These are phyloP conservation scores for Geotrichum carabidarum DNA, from an alignment of 1,139 yeast species.

Conservation along the genomic window DNA sequence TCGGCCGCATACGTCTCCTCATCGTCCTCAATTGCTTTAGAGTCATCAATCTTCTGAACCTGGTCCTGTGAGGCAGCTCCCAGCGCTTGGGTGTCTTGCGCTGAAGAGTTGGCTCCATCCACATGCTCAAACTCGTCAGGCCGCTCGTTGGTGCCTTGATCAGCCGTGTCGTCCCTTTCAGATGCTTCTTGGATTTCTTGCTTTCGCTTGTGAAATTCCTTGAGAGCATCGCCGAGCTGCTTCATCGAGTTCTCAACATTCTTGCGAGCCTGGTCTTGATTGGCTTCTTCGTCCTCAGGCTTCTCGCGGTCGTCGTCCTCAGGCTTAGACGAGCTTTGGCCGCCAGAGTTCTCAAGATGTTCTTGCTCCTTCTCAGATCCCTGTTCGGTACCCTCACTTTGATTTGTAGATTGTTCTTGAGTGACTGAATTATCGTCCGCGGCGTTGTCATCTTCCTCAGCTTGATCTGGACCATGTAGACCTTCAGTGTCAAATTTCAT, in stretches of 20 bases:
- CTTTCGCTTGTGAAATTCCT: constrained; percentile 86
- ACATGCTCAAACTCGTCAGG: constrained; percentile 92
- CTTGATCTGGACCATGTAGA: constrained; percentile 43
- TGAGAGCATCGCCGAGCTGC: constrained; percentile 83
- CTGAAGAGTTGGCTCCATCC: constrained; percentile 69
- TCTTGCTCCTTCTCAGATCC: constrained; percentile 58
- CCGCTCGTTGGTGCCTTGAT: constrained; percentile 45
- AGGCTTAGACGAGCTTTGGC: constrained; percentile 24
- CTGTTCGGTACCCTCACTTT: constrained; percentile 74
- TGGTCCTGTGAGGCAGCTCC: constrained; percentile 87
- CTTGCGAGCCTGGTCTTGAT: constrained; percentile 58
- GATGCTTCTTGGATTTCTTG: constrained; percentile 64
- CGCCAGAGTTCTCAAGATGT: constrained; percentile 29
- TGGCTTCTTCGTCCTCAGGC: constrained; percentile 28
- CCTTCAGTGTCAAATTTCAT: constrained; percentile 36
- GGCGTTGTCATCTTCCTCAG: constrained; percentile 45
- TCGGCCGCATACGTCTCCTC: constrained; percentile 33
- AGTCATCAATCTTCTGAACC: constrained; percentile 70
- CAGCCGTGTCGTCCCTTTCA: constrained; percentile 44
- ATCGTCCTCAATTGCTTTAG: constrained; percentile 69
- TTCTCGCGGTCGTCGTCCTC: constrained; percentile 24
- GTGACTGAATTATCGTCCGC: constrained; percentile 46
- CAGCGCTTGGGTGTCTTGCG: constrained; percentile 79
- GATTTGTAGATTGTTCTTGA: constrained; percentile 64
- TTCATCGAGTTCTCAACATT: constrained; percentile 76